Base-by-base conservation (phyloP, 2,329 filamentous ascomycete genomes). In the Aureobasidium sp. region DNA sequence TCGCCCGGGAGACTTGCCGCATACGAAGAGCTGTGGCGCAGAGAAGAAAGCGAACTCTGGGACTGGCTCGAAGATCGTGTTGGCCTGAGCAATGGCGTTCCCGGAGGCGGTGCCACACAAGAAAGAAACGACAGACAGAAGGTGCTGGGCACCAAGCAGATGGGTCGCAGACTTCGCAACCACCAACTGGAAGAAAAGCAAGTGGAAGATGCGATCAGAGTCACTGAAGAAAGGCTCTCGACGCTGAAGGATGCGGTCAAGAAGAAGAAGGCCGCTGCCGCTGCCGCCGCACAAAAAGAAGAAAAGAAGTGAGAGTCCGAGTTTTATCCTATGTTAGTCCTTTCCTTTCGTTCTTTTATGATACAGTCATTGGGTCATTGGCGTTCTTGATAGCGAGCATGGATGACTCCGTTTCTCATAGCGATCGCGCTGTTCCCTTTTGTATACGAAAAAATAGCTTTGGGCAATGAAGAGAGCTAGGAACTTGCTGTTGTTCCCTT, bases 1-100 rank as follows among this genome's bases (percentile, higher is more conserved):
- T 70, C 75, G 0, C 82, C 89, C 0, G 86, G 92, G 61, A 84
- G 91, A 6, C 77, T 91, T 17, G 86, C 88, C 2, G 91, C 90
- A 0, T 97, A 97, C 72, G 92, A 97, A 67, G 90, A 96, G 75
- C 88, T 97, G 70, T 99, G 93, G 92, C 82, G 86, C 39, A 80
- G 85, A 44, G 91, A 97, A 73, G 92, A 97, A 72, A 90, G 84
- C 66, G 90, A 94, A 68, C 78, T 97, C 11, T 97, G 92, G 92
- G 87, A 90, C 63, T 97, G 92, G 92, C 78, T 97, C 5, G 92
- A 97, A 73, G 90, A 96, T 68, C 83, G 92, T 20, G 87, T 91
- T 1, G 88, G 90, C 2, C 78, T 94, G 71, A 87, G 91, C 62
- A 78, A 79, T 4, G 71, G 64, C 67, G 71, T 62, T 41, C 68